phyloP scores from a whole-genome alignment of 2,329 filamentous ascomycete species.

The Coniochaeta sp. region DNA sequence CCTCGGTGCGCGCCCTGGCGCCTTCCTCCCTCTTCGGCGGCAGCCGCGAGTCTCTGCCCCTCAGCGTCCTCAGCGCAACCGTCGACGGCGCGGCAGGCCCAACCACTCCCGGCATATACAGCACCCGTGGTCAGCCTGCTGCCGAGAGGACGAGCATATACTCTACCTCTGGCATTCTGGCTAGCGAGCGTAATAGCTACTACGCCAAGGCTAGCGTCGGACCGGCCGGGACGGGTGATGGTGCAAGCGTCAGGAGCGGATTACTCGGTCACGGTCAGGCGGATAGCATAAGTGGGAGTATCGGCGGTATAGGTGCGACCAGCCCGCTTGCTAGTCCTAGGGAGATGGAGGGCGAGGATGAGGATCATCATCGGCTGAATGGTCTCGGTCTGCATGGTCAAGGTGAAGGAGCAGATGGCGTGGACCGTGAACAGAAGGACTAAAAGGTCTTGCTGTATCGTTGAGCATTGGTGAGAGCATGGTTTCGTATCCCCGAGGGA shows the following conservation, averaged over 20 bases:
- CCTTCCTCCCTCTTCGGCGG: conserved; percentile 78
- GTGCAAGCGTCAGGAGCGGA: conserved; percentile 72
- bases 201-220: conserved; percentile 44
- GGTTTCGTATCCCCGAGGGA: too few relatives aligned
- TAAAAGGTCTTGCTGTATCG: too few relatives aligned
- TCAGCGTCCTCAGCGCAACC: conserved; percentile 71
- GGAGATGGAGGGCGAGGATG: conserved; percentile 28
- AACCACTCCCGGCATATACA: conserved; percentile 43
- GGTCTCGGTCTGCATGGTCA: conserved; percentile 23
- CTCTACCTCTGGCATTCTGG: conserved; percentile 61
- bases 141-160: conserved; percentile 74
- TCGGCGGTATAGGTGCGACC: conserved; percentile 44
- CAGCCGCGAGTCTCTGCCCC: conserved; percentile 69
- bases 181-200: conserved; percentile 74
- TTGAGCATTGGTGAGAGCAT: too few relatives aligned
- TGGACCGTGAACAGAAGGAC: conserved; percentile 7
- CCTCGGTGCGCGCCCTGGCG: conserved; percentile 76
- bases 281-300: conserved; percentile 75
- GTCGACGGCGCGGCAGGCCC: conserved; percentile 41
- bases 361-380: conserved; percentile 2
- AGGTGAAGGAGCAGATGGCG: conserved; percentile 15
- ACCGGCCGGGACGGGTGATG: conserved; percentile 49
- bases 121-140: conserved; percentile 24
- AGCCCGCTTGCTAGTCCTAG: conserved; percentile 57
- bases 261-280: conserved; percentile 69